Evolutionary conservation across 202 grass and related monocot genomes (phyloP).

Genomic region (Cymbopogon flexuosus): DNA sequence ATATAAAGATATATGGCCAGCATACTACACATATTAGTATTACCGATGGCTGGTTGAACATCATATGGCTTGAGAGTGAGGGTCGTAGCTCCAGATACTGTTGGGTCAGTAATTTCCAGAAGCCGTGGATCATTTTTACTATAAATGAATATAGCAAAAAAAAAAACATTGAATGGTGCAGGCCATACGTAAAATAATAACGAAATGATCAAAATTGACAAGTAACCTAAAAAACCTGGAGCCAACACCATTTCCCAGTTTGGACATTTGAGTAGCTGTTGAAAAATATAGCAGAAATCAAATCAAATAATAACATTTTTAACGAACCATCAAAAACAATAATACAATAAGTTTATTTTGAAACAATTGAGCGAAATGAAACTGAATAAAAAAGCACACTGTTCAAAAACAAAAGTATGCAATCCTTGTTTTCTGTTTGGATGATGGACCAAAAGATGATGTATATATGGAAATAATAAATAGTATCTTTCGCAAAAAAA

Average conservation of each 20-base stretch:
- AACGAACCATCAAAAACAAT: neutral
- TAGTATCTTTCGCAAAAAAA: too few species aligned
- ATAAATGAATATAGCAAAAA: neutral
- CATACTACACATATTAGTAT: neutral
- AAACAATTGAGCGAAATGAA: neutral
- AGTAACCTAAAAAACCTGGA: conserved; percentile 30
- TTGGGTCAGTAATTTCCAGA: neutral
- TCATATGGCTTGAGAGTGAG: conserved; percentile 34
- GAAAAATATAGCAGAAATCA: neutral
- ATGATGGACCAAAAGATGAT: neutral
- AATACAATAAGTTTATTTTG: neutral
- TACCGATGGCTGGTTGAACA: conserved; percentile 31
- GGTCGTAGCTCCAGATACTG: neutral
- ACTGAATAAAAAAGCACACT: neutral
- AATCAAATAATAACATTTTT: neutral
- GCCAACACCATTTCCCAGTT: conserved; percentile 4
- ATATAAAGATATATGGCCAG: neutral
- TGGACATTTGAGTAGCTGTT: conserved; percentile 29
- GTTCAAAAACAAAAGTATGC: neutral
- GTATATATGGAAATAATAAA: neutral
- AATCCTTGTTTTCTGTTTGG: neutral
- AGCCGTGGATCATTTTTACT: conserved; percentile 20
- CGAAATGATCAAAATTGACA: neutral
- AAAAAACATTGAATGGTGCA: neutral
- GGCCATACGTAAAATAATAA: neutral